Evolutionary conservation across 345 rosid species (phyloP), one percentile per base, ranked within the genome.

Genomic region (Syzygium jambos): DNA sequence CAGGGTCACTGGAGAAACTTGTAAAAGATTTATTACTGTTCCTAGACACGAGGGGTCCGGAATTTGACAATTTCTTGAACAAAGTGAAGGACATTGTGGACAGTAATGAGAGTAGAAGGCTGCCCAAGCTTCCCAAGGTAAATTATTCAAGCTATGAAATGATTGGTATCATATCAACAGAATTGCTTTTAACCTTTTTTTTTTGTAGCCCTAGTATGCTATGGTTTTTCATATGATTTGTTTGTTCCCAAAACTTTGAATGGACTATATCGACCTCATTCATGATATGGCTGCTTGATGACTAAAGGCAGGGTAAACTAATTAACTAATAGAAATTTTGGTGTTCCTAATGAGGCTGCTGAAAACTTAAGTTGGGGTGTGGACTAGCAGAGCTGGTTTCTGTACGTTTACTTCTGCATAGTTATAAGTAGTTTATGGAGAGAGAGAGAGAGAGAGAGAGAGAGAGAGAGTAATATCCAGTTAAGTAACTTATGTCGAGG

Each of bases 111-210:
- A 94, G 94, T 88, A 93, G 98, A 89, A 94, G 99, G 91, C 95
- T 95, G 54, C 99, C 99, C n/a, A 98, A 98, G 95, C 93, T 95
- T 89, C 95, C 97, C 5, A 94, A 98, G 98, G 99, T 98, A 92
- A 86, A 41, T 21, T 78, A 73, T n/a, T 84, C 49, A 38, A 52
- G 27, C 61, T 59, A 15, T 52, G 61, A 7, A 84, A 53, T 84
- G 43, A 29, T 29, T 86, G 51, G 51, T n/a, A 52, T 52, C 46
- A 14, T 52, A 30, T 5, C 38, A 9, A 78, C 43, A 38, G 73
- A 51, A 51, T 51, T 73, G 23, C 56, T 84, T 84, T 11, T 23
- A 57, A 54, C 57, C 16, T n/a, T 84, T 13, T 84, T 52, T 54
- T 34, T 34, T 41, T 11, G 85, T 30, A 27, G 34, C 41, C 41